These are phyloP conservation scores for Coprinellus micaceus DNA, from an alignment of 768 basidiomycete species.

Conservation along the genomic window DNA sequence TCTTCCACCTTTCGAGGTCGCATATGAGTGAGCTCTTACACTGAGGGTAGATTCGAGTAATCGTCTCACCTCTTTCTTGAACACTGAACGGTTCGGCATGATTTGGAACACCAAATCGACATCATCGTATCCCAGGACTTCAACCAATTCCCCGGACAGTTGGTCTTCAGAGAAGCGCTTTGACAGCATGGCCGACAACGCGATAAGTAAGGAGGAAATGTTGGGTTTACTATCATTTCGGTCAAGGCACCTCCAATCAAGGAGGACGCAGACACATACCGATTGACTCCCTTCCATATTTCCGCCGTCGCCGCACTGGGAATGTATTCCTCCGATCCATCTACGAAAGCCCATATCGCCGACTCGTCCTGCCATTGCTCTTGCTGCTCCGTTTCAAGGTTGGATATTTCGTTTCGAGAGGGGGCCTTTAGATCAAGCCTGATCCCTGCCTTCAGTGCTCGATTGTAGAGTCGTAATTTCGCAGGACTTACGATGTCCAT, in stretches of 20 bases:
- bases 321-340: neutral
- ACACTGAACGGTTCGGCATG: conserved; percentile 48
- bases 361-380: conserved; percentile 2
- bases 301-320: neutral
- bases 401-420: neutral
- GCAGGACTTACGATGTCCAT: conserved; percentile 1
- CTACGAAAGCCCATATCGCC: neutral
- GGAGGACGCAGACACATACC: neutral
- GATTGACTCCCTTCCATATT: neutral
- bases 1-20: neutral
- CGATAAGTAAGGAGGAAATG: conserved; percentile 20
- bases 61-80: conserved; percentile 47
- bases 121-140: conserved; percentile 80
- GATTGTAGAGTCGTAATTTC: neutral
- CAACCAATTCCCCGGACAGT: conserved; percentile 74
- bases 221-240: conserved; percentile 10
- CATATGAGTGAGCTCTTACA: neutral
- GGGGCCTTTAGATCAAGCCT: neutral
- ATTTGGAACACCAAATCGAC: conserved; percentile 77
- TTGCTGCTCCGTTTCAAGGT: neutral
- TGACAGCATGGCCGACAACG: conserved; percentile 39
- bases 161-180: conserved; percentile 57
- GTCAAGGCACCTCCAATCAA: neutral
- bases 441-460: neutral
- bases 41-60: neutral